These are phyloP conservation scores for Botrytis fragariae DNA, from an alignment of 2,329 filamentous ascomycete species.

Conservation along the genomic window DNA sequence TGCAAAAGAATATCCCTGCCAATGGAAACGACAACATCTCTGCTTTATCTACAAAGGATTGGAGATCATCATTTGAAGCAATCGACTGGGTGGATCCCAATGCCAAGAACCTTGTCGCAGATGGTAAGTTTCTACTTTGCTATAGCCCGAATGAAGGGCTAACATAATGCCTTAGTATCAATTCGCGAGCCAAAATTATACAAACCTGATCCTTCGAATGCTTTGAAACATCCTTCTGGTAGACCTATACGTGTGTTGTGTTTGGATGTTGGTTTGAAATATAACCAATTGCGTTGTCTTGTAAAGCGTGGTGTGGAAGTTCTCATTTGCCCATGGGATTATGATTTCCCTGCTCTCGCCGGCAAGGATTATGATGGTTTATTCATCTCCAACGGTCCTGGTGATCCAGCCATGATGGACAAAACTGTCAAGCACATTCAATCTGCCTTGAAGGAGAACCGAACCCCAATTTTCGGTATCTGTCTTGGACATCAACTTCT, in stretches of 20 bases:
- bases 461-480: conserved; percentile 91
- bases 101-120: conserved; percentile 84
- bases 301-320: conserved; percentile 90
- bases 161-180: conserved; percentile 64
- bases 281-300: conserved; percentile 94
- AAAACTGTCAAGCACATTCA: conserved; percentile 77
- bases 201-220: conserved; percentile 66
- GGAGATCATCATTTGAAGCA: conserved; percentile 64
- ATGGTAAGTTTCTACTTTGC: conserved; percentile 64
- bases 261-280: conserved; percentile 96
- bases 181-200: conserved; percentile 84
- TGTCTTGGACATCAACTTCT: conserved; percentile 94
- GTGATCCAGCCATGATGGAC: conserved; percentile 85
- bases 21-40: conserved; percentile 46
- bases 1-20: conserved; percentile 57
- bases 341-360: conserved; percentile 76
- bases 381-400: conserved; percentile 96
- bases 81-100: conserved; percentile 93
- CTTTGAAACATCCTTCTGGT: conserved; percentile 83
- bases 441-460: conserved; percentile 71
- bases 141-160: conserved; percentile 39
- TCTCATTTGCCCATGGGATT: conserved; percentile 92
- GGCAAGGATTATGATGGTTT: conserved; percentile 90
- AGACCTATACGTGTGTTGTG: conserved; percentile 84
- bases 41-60: conserved; percentile 42